Evolutionary conservation across 2,329 filamentous ascomycete species (phyloP), one percentile per base, ranked within the genome.

Genomic region (Sporothrix phasma): DNA sequence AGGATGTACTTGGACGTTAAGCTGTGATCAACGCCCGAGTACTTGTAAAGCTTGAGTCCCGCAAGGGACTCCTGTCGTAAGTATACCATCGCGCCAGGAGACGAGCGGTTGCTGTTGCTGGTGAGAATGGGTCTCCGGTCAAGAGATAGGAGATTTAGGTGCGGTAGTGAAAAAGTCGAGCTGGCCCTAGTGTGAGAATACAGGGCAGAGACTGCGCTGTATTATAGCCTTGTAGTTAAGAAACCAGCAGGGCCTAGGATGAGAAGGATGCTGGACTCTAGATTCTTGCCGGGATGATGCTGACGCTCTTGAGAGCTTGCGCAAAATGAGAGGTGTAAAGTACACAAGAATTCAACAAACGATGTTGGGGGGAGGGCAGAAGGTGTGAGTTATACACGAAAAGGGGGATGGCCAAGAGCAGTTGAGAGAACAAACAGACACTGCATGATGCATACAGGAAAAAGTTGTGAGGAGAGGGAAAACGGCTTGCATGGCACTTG

Each of bases 31-130:
- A 97, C 89, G 64, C 85, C 85, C 46, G 89, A 90, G 82, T 99
- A 99, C 78, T 96, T 94, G 86, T 99, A 99, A 77, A 92, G 84
- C 76, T 89, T 90, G 71, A 99, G 86, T 74, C 90, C 90, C 45
- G 88, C 86, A 68, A 99, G 87, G 78, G 90, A 87, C 73, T 92
- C 87, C 77, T 96, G 90, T 69, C 94, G 90, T 66, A 99, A 92
- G 81, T 97, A 97, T 67, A 94, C 92, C 92, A 97, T 97, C 22
- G 58, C 47, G 56, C 24, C 19, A 39, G 11, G 31, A 19, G 51
- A 39, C 24, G n/a, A 26, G 3, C 17, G 26, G 49, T 5, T 17
- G 46, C 10, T 17, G 26, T 26, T n/a, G 26, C 17, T 46, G 24
- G 26, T 26, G 22, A 47, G 22, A 47, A 47, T 4, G 8, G 19